Percentiles rank a stretch among this genome's conserved stretches.
phyloP scores from a whole-genome alignment of 2,329 filamentous ascomycete genomes.

The Diaporthe ilicicola region DNA sequence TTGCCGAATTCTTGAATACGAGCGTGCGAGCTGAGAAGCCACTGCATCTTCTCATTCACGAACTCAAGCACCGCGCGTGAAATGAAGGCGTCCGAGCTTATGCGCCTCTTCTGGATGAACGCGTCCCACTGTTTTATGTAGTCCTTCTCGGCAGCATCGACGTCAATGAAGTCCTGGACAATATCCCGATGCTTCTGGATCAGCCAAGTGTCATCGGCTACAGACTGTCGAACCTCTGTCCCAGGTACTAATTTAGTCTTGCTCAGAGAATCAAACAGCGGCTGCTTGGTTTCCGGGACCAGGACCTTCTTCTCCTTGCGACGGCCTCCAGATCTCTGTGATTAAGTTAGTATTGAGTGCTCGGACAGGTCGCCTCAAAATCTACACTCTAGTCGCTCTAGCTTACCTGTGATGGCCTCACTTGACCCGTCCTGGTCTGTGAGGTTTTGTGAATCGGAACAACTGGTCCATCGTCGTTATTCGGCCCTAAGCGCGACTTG shows the following conservation, averaged over 20 bases:
- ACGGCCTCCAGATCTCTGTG: conserved; percentile 25
- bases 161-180: conserved; percentile 65
- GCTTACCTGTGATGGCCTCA: conserved; percentile 22
- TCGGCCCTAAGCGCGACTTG: conserved; percentile 50
- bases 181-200: conserved; percentile 67
- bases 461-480: conserved; percentile 41
- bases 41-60: conserved; percentile 57
- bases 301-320: conserved; percentile 46
- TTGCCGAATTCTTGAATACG: conserved; percentile 64
- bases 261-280: conserved; percentile 66
- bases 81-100: conserved; percentile 62
- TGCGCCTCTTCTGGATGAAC: conserved; percentile 59
- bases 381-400: neutral
- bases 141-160: conserved; percentile 63
- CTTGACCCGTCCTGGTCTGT: conserved; percentile 15
- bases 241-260: conserved; percentile 60
- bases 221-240: conserved; percentile 53
- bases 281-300: conserved; percentile 60
- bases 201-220: conserved; percentile 61
- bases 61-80: conserved; percentile 62
- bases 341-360: neutral
- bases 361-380: neutral
- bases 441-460: conserved; percentile 7
- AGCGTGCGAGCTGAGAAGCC: conserved; percentile 58
- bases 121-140: conserved; percentile 68